phyloP scores from a whole-genome alignment of 352 stramenopile species.

The Phytophthora hybrid region DNA sequence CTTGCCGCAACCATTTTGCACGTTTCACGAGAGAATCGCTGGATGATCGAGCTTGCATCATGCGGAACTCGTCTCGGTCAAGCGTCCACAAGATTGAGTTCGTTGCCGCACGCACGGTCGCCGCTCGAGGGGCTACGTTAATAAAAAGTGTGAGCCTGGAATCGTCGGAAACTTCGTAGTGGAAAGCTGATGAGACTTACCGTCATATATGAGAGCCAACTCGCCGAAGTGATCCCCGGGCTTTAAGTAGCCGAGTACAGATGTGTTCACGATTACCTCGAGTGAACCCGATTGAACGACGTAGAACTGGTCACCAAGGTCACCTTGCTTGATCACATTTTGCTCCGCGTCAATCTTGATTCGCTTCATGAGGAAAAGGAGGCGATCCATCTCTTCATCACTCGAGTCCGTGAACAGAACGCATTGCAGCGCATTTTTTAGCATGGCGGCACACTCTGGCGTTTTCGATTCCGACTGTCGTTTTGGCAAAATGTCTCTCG shows the following conservation, averaged over 20 bases:
- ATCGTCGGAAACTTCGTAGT: not conserved
- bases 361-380: conserved; percentile 85
- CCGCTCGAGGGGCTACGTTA: conserved; percentile 81
- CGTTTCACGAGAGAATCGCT: conserved; percentile 80
- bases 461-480: conserved; percentile 74
- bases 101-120: conserved; percentile 91
- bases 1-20: conserved; percentile 75
- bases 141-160: not conserved
- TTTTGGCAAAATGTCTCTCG: conserved; percentile 46
- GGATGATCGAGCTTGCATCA: conserved; percentile 78
- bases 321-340: conserved; percentile 93
- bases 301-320: conserved; percentile 95
- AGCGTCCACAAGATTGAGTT: conserved; percentile 91
- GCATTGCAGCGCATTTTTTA: conserved; percentile 67
- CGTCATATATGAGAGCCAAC: conserved; percentile 90
- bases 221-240: conserved; percentile 89
- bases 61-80: conserved; percentile 89
- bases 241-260: conserved; percentile 63
- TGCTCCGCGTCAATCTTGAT: conserved; percentile 71
- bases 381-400: conserved; percentile 74
- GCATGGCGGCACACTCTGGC: conserved; percentile 48
- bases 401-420: conserved; percentile 73
- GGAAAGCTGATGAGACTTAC: conserved; percentile 28
- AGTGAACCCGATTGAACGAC: conserved; percentile 71
- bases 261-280: conserved; percentile 75